A percentile compares a stretch with the other conserved stretches of the same genome.
Conservation (phyloP, 2,329 filamentous ascomycete species). For the Ophiostoma sp. region DNA sequence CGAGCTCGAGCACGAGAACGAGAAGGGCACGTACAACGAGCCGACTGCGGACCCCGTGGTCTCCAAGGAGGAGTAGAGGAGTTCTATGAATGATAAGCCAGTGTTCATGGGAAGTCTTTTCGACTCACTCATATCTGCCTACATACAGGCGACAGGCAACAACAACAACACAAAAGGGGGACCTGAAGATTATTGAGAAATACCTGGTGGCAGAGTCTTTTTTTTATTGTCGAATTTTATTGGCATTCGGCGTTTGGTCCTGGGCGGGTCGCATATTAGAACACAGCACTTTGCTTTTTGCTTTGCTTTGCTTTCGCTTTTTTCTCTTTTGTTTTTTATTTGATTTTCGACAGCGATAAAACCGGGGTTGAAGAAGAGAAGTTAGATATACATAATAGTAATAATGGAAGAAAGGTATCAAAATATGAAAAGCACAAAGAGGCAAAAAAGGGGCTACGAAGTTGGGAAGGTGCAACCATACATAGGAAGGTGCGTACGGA, state of each 20-base stretch:
- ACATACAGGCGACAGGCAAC: not conserved
- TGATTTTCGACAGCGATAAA: not conserved
- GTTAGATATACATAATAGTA: conserved; percentile 8
- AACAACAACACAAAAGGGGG: not conserved
- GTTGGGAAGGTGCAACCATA: not conserved
- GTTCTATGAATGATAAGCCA: not conserved
- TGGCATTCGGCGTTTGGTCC: conserved; percentile 1
- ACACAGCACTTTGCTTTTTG: conserved; percentile 1
- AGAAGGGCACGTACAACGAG: not conserved
- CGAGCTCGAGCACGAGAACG: not conserved
- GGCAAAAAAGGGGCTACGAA: not conserved
- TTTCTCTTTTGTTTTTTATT: not conserved
- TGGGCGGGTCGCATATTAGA: conserved; percentile 5
- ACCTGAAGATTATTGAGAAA: not conserved
- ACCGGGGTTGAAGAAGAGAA: not conserved
- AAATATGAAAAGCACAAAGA: not conserved
- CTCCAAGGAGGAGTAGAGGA: not conserved
- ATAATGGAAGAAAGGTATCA: conserved; percentile 1
- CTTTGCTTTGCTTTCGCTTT: not conserved
- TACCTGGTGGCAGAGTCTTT: not conserved
- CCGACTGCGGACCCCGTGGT: not conserved
- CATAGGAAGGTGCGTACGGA: not conserved
- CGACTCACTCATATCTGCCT: not conserved
- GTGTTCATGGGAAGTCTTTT: not conserved
- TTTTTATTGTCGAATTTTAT: not conserved